A percentile compares a stretch with the other conserved stretches of the same genome.
phyloP scores from a whole-genome alignment of 192 early-diverging fungal species.

The Blastocladiella britannica region DNA sequence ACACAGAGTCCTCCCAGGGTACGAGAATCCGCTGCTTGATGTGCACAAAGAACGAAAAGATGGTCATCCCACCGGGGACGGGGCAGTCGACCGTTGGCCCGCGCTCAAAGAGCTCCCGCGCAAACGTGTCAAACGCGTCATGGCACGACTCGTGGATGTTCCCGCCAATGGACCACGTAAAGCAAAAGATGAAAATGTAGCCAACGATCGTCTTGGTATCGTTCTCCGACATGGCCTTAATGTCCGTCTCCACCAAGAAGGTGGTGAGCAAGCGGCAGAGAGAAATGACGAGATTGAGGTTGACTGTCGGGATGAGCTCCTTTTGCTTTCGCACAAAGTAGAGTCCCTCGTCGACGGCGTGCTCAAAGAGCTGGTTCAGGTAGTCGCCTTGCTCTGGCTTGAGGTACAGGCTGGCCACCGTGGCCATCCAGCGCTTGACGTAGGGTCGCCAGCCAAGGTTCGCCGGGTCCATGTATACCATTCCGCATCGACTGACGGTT shows the following conservation, averaged over 20 bases:
- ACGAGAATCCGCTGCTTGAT: conserved; percentile 21
- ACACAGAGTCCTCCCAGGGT: conserved; percentile 34
- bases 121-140: conserved; percentile 30
- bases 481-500: conserved; percentile 35
- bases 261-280: conserved; percentile 26
- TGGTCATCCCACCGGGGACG: conserved; percentile 2
- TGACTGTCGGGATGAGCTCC: conserved; percentile 28
- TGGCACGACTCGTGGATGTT: conserved; percentile 34
- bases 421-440: conserved; percentile 21
- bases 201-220: conserved; percentile 21
- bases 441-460: conserved; percentile 29
- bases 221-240: conserved; percentile 17
- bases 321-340: conserved; percentile 22
- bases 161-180: conserved; percentile 32
- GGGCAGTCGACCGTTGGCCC: conserved; percentile 9
- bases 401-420: conserved; percentile 16
- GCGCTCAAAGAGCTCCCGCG: conserved; percentile 24
- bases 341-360: conserved; percentile 27
- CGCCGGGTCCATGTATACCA: conserved; percentile 41
- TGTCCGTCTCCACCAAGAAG: conserved; percentile 16
- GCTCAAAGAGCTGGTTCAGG: conserved; percentile 12
- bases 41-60: conserved; percentile 30
- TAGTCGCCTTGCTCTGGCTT: conserved; percentile 16
- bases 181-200: conserved; percentile 34
- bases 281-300: conserved; percentile 25